These are phyloP conservation scores for Lagerstroemia speciosa DNA, from an alignment of 345 rosid species.

Conservation along the genomic window DNA sequence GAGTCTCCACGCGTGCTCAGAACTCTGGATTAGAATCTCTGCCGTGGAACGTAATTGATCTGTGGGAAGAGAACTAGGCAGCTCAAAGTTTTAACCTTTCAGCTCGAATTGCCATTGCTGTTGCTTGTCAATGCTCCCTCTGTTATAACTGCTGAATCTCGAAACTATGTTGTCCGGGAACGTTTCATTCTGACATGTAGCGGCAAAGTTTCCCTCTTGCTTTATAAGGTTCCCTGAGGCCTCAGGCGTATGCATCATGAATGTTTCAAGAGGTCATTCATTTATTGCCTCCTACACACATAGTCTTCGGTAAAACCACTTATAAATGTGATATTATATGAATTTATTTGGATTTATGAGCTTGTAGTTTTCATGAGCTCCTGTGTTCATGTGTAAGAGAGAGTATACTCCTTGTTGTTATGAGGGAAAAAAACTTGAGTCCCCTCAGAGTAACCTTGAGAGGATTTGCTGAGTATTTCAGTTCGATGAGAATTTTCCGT, in stretches of 20 bases:
- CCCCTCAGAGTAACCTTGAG: neutral
- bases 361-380: no score
- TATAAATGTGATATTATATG: no score
- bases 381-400: no score
- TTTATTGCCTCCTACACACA: no score
- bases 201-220: no score
- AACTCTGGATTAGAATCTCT: neutral
- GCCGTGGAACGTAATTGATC: neutral
- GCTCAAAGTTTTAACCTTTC: constrained; percentile 1
- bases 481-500: neutral
- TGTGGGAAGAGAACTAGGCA: neutral
- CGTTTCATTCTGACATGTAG: neutral
- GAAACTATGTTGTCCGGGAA: neutral
- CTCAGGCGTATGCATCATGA: no score
- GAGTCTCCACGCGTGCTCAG: no score
- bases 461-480: neutral
- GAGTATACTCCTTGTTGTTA: no score
- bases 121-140: neutral
- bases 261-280: no score
- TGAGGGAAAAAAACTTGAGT: no score
- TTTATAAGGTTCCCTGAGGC: neutral
- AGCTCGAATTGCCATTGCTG: neutral
- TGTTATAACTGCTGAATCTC: neutral
- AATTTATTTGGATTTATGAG: no score
- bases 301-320: no score